Conservation (phyloP, 2,329 filamentous ascomycete genomes). For the Clonostachys rosea region DNA sequence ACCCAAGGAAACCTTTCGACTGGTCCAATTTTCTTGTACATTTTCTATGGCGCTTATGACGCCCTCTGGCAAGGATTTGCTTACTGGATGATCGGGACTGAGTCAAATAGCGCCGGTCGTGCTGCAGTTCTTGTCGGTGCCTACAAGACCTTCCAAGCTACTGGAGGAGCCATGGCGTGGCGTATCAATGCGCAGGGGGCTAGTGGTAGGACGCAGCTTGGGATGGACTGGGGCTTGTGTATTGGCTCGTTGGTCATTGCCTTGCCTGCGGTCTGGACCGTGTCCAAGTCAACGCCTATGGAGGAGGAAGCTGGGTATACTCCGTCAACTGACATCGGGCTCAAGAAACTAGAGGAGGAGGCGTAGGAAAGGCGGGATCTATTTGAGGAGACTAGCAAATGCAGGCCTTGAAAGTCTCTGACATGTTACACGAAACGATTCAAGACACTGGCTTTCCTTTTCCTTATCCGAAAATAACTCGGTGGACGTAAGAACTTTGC, state of each 20-base stretch:
- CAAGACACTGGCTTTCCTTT: no score
- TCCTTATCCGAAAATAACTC: no score
- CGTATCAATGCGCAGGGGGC: constrained; percentile 29
- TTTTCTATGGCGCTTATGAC: constrained; percentile 67
- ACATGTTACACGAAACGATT: no score
- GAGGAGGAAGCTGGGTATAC: constrained; percentile 14
- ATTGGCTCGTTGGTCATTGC: constrained; percentile 34
- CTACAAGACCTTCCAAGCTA: constrained; percentile 38
- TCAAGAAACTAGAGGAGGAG: neutral
- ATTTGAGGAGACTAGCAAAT: no score
- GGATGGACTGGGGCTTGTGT: constrained; percentile 38
- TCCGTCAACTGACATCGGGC: constrained; percentile 5
- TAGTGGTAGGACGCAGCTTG: constrained; percentile 32
- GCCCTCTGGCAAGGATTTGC: constrained; percentile 62
- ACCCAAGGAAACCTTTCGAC: constrained; percentile 41
- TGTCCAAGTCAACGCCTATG: constrained; percentile 17
- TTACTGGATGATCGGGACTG: constrained; percentile 53
- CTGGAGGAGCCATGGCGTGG: constrained; percentile 40
- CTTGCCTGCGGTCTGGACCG: constrained; percentile 33
- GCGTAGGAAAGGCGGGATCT: neutral
- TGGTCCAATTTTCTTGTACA: constrained; percentile 65
- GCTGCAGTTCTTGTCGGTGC: constrained; percentile 38
- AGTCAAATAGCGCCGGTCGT: constrained; percentile 31
- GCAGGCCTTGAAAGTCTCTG: no score
- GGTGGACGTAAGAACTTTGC: no score